Evolutionary conservation across 2,329 filamentous ascomycete genomes (phyloP).

Genomic region (Venturia asperata): DNA sequence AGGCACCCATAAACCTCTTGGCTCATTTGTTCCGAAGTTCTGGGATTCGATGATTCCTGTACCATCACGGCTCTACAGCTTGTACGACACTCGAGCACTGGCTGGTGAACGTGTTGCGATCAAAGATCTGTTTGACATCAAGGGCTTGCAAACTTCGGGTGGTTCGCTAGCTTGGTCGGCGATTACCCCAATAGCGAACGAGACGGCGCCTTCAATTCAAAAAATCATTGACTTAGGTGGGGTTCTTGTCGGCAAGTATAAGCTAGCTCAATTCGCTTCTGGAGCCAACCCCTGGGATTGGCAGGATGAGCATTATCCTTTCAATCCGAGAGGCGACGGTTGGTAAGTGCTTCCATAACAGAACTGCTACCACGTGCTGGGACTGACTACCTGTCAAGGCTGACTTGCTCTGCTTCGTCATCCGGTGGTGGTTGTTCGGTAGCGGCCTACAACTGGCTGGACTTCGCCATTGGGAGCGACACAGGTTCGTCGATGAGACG

Average conservation of each 20-base stretch:
- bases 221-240: slow-evolving; percentile 55
- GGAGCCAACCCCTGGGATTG: slow-evolving; percentile 44
- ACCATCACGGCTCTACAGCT: slow-evolving; percentile 51
- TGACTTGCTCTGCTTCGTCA: slow-evolving; percentile 38
- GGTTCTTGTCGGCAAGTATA: slow-evolving; percentile 41
- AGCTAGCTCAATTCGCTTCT: slow-evolving; percentile 41
- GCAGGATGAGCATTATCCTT: slow-evolving; percentile 39
- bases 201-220: slow-evolving; percentile 47
- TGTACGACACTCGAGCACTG: slow-evolving; percentile 47
- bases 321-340: slow-evolving; percentile 40
- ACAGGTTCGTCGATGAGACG: slow-evolving; percentile 46
- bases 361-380: background rate
- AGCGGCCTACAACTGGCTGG: slow-evolving; percentile 43
- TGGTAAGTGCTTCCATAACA: slow-evolving; percentile 34
- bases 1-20: slow-evolving; percentile 33
- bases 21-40: slow-evolving; percentile 26
- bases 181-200: slow-evolving; percentile 42
- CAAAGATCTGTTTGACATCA: slow-evolving; percentile 56
- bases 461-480: slow-evolving; percentile 44
- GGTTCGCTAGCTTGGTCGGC: slow-evolving; percentile 54
- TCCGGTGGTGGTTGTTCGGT: slow-evolving; percentile 40
- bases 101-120: slow-evolving; percentile 54
- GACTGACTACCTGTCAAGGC: background rate
- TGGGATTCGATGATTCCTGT: slow-evolving; percentile 38
- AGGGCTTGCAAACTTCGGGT: slow-evolving; percentile 49